Conservation (phyloP, 139 green algal genomes). For the Astrephomene gubernaculifera region DNA sequence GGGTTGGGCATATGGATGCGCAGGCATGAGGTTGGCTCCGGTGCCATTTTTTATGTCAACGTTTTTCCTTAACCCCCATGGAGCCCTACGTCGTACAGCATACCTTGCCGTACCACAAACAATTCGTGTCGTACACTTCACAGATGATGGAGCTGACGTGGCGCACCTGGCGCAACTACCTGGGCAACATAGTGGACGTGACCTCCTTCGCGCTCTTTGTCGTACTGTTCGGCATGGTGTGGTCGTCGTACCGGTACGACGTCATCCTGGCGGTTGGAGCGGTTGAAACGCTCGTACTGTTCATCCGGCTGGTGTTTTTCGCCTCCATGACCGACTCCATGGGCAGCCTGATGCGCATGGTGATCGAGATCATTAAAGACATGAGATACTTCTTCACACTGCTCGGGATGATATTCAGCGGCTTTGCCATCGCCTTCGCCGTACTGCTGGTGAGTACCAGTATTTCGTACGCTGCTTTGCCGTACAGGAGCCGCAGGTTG, state of each 20-base stretch:
- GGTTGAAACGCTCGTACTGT: constrained; percentile 40
- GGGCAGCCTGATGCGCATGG: constrained; percentile 47
- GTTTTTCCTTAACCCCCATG: not conserved
- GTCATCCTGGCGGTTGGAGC: constrained; percentile 31
- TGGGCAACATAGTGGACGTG: constrained; percentile 44
- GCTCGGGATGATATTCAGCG: constrained; percentile 44
- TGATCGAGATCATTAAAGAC: constrained; percentile 52
- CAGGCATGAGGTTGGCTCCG: not conserved
- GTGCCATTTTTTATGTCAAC: not conserved
- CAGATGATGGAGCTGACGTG: constrained; percentile 45
- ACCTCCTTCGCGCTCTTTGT: constrained; percentile 39
- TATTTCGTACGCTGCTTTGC: not conserved
- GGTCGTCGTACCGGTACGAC: constrained; percentile 1
- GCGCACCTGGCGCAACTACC: constrained; percentile 44
- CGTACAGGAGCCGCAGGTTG: too few species aligned
- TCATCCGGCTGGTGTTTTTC: constrained; percentile 46
- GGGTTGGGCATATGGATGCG: not conserved
- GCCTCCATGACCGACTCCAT: constrained; percentile 47
- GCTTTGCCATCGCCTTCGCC: constrained; percentile 39
- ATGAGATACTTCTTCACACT: constrained; percentile 44
- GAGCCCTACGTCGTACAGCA: not conserved
- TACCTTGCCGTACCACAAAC: not conserved
- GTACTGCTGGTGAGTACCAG: constrained; percentile 10
- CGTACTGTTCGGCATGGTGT: constrained; percentile 41
- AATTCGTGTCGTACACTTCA: not conserved